Conservation (phyloP, 2,329 filamentous ascomycete genomes). For the Zopfia rhizophila region DNA sequence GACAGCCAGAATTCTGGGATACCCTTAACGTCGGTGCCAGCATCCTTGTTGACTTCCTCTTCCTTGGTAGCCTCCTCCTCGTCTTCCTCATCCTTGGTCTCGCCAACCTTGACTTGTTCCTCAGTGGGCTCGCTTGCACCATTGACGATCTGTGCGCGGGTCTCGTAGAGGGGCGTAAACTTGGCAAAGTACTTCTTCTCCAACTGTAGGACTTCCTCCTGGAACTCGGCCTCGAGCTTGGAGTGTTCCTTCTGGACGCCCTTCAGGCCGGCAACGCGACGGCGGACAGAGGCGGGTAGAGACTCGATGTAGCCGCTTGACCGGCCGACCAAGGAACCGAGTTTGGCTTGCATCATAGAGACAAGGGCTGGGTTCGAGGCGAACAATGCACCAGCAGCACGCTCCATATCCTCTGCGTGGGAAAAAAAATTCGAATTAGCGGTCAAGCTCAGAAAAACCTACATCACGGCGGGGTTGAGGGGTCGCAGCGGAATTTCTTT, state of each 20-base stretch:
- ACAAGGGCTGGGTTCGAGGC: slow-evolving; percentile 95
- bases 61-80: slow-evolving; percentile 65
- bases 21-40: slow-evolving; percentile 70
- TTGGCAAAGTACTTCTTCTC: slow-evolving; percentile 99
- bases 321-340: slow-evolving; percentile 89
- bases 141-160: slow-evolving; percentile 93
- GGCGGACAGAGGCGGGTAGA: slow-evolving; percentile 86
- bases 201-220: slow-evolving; percentile 96
- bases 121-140: slow-evolving; percentile 86
- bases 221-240: slow-evolving; percentile 97
- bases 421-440: slow-evolving; percentile 50
- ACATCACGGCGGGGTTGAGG: slow-evolving; percentile 42
- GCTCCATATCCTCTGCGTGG: slow-evolving; percentile 84
- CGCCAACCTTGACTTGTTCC: slow-evolving; percentile 85
- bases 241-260: slow-evolving; percentile 99
- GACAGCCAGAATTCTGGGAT: slow-evolving; percentile 99
- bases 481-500: slow-evolving; percentile 30
- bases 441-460: slow-evolving; percentile 40
- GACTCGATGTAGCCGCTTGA: slow-evolving; percentile 99
- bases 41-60: slow-evolving; percentile 68
- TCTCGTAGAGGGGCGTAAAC: slow-evolving; percentile 96
- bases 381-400: slow-evolving; percentile 90
- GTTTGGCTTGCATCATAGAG: slow-evolving; percentile 97
- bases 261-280: slow-evolving; percentile 93
- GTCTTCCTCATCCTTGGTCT: slow-evolving; percentile 79